Percentiles rank a stretch among this genome's conserved stretches.
Conservation (phyloP, 345 rosid species). For the Noccaea caerulescens region DNA sequence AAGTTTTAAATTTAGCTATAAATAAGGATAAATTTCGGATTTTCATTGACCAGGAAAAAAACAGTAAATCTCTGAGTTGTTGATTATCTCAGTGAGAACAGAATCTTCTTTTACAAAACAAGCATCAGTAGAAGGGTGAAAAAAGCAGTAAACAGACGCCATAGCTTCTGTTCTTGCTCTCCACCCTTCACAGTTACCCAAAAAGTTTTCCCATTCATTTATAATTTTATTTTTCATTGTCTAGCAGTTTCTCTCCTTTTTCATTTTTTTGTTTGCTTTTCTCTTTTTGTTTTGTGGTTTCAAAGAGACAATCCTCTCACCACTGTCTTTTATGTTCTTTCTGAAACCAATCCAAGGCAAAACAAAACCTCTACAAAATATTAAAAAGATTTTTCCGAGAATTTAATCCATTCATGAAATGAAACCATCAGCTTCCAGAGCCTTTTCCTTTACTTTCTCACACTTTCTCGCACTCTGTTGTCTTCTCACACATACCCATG, state of each 20-base stretch:
- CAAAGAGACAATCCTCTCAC: conserved; percentile 18
- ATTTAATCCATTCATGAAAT: conserved; percentile 35
- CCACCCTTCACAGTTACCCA: conserved; percentile 35
- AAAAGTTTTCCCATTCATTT: background rate
- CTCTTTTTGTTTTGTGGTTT: background rate
- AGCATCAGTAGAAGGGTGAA: background rate
- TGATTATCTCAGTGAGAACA: conserved; percentile 33
- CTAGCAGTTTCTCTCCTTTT: background rate
- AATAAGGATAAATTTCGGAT: conserved; percentile 1
- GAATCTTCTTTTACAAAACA: conserved; percentile 38
- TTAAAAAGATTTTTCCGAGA: background rate
- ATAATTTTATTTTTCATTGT: background rate
- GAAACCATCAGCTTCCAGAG: conserved; percentile 40
- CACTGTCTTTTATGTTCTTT: conserved; percentile 32
- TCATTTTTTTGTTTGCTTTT: background rate
- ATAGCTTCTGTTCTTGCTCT: conserved; percentile 30
- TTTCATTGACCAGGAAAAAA: conserved; percentile 15
- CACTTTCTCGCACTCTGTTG: conserved; percentile 53
- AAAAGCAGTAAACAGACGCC: conserved; percentile 33
- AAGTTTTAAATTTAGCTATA: conserved; percentile 1
- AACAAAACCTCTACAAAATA: conserved; percentile 33
- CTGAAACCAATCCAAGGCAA: conserved; percentile 35
- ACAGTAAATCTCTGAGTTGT: background rate
- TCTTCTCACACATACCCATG: conserved; percentile 42
- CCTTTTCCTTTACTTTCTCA: conserved; percentile 46